Percentiles rank a stretch among this genome's conserved stretches.
phyloP scores from a whole-genome alignment of 768 basidiomycete genomes.

The Macrocybe gigantea region DNA sequence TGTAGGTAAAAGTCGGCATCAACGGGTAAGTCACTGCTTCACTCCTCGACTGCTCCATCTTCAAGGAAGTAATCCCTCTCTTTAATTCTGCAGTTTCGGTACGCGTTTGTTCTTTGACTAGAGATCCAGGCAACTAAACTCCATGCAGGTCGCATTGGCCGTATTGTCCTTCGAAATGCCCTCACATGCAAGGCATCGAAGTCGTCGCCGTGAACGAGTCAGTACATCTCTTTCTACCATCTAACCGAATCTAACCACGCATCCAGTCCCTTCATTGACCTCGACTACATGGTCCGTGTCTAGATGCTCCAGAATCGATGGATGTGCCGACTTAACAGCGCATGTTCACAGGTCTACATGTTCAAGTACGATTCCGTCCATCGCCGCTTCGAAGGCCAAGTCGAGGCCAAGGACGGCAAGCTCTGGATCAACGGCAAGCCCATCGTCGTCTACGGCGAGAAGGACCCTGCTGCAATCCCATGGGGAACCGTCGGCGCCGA shows the following conservation, averaged over 20 bases:
- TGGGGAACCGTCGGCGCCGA: slow-evolving; percentile 82
- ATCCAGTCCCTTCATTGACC: slow-evolving; percentile 90
- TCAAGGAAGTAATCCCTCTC: slow-evolving; percentile 4
- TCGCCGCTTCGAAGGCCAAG: slow-evolving; percentile 83
- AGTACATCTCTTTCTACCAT: slow-evolving; percentile 19
- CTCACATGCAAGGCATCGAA: slow-evolving; percentile 69
- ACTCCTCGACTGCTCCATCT: slow-evolving; percentile 3
- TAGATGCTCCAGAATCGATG: background rate
- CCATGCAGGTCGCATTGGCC: slow-evolving; percentile 89
- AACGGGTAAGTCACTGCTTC: slow-evolving; percentile 66
- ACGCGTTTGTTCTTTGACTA: slow-evolving; percentile 18
- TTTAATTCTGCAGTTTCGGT: slow-evolving; percentile 61
- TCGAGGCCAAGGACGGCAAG: slow-evolving; percentile 83
- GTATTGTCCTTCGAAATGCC: slow-evolving; percentile 96
- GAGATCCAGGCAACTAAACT: slow-evolving; percentile 4
- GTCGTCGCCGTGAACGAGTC: slow-evolving; percentile 95
- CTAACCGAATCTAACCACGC: background rate
- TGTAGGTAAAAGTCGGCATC: slow-evolving; percentile 85
- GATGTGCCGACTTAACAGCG: background rate
- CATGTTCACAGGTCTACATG: slow-evolving; percentile 81
- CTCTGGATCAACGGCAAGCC: slow-evolving; percentile 77
- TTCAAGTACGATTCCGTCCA: slow-evolving; percentile 97
- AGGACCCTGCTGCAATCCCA: slow-evolving; percentile 78
- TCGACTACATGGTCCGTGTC: slow-evolving; percentile 84
- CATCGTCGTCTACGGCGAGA: slow-evolving; percentile 78